Evolutionary conservation across 176 grass and related monocot species (phyloP).

Genomic region (Sorghum bicolor): DNA sequence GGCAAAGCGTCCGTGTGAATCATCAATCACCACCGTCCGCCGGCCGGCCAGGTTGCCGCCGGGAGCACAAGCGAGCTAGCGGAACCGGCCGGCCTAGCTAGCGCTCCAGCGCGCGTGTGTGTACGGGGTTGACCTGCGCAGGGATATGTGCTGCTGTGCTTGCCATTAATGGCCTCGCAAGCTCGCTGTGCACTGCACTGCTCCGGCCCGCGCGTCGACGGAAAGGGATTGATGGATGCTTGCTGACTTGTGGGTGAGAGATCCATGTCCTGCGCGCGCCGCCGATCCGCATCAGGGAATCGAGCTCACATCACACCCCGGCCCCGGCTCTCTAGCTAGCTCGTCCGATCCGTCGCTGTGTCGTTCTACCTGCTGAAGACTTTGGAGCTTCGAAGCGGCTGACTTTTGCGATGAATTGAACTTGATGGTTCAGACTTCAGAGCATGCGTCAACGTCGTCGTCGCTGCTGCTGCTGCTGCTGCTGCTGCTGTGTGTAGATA

Average conservation of each 20-base stretch:
- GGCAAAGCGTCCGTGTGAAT: background rate
- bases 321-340: background rate
- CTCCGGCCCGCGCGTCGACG: background rate
- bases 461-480: background rate
- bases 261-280: background rate
- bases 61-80: background rate
- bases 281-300: background rate
- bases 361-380: conserved; percentile 14
- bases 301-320: background rate
- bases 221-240: conserved; percentile 19
- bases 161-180: too few species aligned
- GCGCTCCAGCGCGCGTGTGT: too few species aligned
- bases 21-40: background rate
- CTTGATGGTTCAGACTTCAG: background rate
- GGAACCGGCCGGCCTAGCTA: too few species aligned
- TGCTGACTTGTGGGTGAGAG: background rate
- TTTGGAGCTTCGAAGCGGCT: conserved; percentile 8
- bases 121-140: too few species aligned
- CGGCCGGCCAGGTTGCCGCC: background rate
- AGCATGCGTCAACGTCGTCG: background rate
- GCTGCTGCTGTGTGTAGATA: background rate
- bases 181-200: too few species aligned
- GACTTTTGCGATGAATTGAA: background rate
- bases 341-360: background rate
- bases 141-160: too few species aligned